Base-by-base conservation (phyloP, 345 rosid species). In the Ceriops decandra region DNA sequence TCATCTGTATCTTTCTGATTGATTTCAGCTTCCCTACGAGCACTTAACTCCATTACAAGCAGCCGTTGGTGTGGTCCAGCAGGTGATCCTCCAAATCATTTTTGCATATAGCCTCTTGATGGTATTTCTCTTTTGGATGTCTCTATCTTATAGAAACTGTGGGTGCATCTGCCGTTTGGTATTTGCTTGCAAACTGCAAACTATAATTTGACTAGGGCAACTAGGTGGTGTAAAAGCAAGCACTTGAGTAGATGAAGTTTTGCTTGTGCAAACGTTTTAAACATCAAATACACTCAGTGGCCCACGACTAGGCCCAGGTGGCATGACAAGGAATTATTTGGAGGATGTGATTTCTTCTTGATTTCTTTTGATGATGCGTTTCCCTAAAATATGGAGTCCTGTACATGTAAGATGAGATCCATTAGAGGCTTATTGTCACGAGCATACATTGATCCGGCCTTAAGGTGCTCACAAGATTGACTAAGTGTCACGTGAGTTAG, bases 1-100 rank as follows among this genome's bases (percentile, higher is more conserved):
- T 65, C 20, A 51, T 36, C 35, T 30, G 31, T 68, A 16, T 68
- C 33, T 71, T 46, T 70, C 28, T 74, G 57, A 67, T 33, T 65
- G 27, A 19, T 72, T 54, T 57, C 77, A 88, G 92, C 83, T 88
- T 74, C 90, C 92, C 30, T 84, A 88, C 7, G 82, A 76, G 71
- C 67, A 85, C 68, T 72, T 85, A 38, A 82, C 82, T 38, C 92
- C 90, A 7, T 69, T 88, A 71, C 88, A 88, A 78, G 92, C 92
- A 0, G 92, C 88, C 1, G 76, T 88, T 16, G 85, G 90, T 21
- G 90, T 87, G 49, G 80, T 85, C 68, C 92, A 84, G 78, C 80
- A 87, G 92, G 92, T 87, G 79, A 59, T 58, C 33, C 66, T 60
- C 30, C 42, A 46, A 4, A 35, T 2, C 31, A 33, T 32, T 13